These are phyloP conservation scores for Ophiostoma pallidulum DNA, from an alignment of 2,329 filamentous ascomycete genomes.

Conservation along the genomic window DNA sequence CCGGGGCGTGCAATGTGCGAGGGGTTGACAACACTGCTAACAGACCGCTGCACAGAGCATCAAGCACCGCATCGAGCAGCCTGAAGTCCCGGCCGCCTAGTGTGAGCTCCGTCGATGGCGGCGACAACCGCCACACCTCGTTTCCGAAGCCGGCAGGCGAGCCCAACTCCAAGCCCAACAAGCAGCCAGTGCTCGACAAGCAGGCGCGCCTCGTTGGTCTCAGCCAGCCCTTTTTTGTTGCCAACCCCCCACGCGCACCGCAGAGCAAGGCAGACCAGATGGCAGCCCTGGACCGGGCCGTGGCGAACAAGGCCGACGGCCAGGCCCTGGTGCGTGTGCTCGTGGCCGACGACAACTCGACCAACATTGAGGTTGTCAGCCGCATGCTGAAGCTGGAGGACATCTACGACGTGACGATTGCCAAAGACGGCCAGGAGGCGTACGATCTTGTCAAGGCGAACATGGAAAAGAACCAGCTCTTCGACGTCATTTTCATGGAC, in stretches of 20 bases:
- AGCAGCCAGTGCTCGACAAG: conserved; percentile 44
- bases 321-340: conserved; percentile 64
- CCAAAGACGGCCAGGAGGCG: conserved; percentile 78
- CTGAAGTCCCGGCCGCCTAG: conserved; percentile 40
- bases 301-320: conserved; percentile 46
- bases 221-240: conserved; percentile 70
- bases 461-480: conserved; percentile 63
- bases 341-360: conserved; percentile 64
- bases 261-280: conserved; percentile 48
- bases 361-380: conserved; percentile 50
- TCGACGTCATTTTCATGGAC: conserved; percentile 93
- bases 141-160: conserved; percentile 19
- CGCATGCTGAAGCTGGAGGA: conserved; percentile 65
- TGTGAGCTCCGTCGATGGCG: conserved; percentile 33
- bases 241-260: conserved; percentile 26
- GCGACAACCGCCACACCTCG: conserved; percentile 25
- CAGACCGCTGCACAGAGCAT: conserved; percentile 28
- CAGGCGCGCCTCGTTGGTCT: conserved; percentile 74
- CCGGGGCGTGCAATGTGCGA: too few species aligned
- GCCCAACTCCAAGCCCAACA: conserved; percentile 18
- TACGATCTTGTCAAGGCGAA: conserved; percentile 75
- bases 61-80: conserved; percentile 47
- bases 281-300: conserved; percentile 54
- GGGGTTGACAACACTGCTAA: too few species aligned
- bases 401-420: conserved; percentile 80